Conservation (phyloP, 2,329 filamentous ascomycete species). For the Fusarium sp. region DNA sequence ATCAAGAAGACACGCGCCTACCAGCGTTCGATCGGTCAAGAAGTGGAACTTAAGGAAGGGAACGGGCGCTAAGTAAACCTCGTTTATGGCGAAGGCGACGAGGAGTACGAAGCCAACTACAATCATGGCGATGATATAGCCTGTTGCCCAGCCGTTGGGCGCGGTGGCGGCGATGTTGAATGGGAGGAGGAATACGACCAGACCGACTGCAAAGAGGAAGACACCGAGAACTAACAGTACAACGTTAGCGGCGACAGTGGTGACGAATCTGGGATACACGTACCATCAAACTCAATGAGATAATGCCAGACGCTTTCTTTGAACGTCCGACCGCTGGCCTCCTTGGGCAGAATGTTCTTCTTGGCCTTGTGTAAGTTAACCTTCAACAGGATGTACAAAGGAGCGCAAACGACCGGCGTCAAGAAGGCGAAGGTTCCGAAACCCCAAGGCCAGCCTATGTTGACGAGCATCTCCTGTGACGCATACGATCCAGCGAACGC, state of each 20-base stretch:
- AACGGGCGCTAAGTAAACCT: conserved; percentile 64
- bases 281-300: conserved; percentile 67
- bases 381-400: conserved; percentile 65
- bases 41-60: conserved; percentile 67
- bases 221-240: conserved; percentile 59
- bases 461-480: conserved; percentile 44
- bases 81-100: conserved; percentile 64
- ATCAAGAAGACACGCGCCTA: conserved; percentile 61
- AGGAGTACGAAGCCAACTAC: conserved; percentile 70
- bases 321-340: conserved; percentile 57
- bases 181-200: conserved; percentile 71
- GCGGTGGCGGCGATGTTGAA: conserved; percentile 65
- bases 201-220: conserved; percentile 65
- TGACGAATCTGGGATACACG: neutral
- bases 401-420: conserved; percentile 62
- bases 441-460: conserved; percentile 52
- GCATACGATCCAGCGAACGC: conserved; percentile 53
- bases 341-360: conserved; percentile 53
- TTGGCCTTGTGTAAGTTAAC: conserved; percentile 66
- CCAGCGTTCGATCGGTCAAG: conserved; percentile 61
- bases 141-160: conserved; percentile 62
- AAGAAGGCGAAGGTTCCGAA: conserved; percentile 73
- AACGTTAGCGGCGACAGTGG: rapidly evolving
- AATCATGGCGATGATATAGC: conserved; percentile 69
- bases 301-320: conserved; percentile 62